phyloP scores from a whole-genome alignment of 169 alveolate genomes.

The Eimeria maxima region DNA sequence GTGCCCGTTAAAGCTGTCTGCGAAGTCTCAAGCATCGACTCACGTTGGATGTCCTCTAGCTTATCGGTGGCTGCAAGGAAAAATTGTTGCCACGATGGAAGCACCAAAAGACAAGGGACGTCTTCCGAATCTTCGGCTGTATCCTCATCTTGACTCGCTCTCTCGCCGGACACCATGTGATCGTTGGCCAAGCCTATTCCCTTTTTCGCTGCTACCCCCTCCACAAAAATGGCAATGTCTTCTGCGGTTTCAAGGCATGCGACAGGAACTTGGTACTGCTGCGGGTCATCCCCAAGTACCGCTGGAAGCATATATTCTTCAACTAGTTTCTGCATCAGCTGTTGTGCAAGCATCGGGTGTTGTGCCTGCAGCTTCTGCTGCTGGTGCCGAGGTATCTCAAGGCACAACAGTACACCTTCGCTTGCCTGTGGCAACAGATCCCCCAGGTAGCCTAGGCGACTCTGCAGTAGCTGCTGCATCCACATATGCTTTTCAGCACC shows the following conservation, averaged over 20 bases:
- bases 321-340: conserved; percentile 41
- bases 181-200: background rate
- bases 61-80: conserved; percentile 38
- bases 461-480: conserved; percentile 69
- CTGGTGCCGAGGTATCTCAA: conserved; percentile 34
- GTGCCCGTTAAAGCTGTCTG: background rate
- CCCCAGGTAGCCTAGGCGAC: conserved; percentile 31
- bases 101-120: conserved; percentile 14
- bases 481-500: conserved; percentile 9
- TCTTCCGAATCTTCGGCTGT: conserved; percentile 12
- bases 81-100: conserved; percentile 68
- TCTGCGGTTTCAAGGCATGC: conserved; percentile 45
- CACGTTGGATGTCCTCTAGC: conserved; percentile 27
- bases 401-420: conserved; percentile 42
- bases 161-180: background rate
- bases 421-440: conserved; percentile 22
- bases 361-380: conserved; percentile 31
- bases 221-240: conserved; percentile 15
- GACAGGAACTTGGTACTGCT: conserved; percentile 53
- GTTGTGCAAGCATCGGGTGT: conserved; percentile 40
- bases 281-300: conserved; percentile 29
- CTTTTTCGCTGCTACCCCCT: conserved; percentile 12
- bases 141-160: background rate
- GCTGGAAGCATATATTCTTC: conserved; percentile 59
- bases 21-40: background rate